phyloP scores from a whole-genome alignment of 164 flowering plant species.

The Sextonia rubra region DNA sequence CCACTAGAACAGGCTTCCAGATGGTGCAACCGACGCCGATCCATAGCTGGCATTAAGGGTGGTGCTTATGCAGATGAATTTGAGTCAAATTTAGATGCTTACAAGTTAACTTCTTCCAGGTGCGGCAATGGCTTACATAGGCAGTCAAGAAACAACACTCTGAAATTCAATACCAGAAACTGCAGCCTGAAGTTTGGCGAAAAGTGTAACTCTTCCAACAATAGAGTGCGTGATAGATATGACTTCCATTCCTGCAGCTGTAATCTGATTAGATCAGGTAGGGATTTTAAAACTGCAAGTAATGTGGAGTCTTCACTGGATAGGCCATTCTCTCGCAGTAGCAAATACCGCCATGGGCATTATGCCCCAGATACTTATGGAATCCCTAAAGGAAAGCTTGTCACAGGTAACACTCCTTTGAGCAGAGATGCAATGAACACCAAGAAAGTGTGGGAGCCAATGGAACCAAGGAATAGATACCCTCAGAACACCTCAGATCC shows the following conservation, averaged over 20 bases:
- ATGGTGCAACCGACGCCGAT: slow-evolving; percentile 45
- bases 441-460: slow-evolving; percentile 90
- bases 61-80: slow-evolving; percentile 27
- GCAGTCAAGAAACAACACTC: slow-evolving; percentile 37
- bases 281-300: slow-evolving; percentile 37
- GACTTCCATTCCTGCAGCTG: slow-evolving; percentile 65
- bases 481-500: slow-evolving; percentile 63
- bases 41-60: slow-evolving; percentile 27
- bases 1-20: slow-evolving; percentile 38
- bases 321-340: slow-evolving; percentile 48
- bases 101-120: slow-evolving; percentile 34
- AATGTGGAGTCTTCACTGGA: slow-evolving; percentile 54
- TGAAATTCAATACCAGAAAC: slow-evolving; percentile 41
- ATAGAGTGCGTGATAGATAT: slow-evolving; percentile 47
- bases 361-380: slow-evolving; percentile 43
- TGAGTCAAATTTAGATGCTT: slow-evolving; percentile 33
- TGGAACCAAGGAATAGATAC: slow-evolving; percentile 57
- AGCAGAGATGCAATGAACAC: slow-evolving; percentile 35
- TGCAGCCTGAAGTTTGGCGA: slow-evolving; percentile 43
- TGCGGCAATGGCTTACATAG: slow-evolving; percentile 37
- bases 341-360: slow-evolving; percentile 44
- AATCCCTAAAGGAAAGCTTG: slow-evolving; percentile 46
- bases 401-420: slow-evolving; percentile 30
- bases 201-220: slow-evolving; percentile 45
- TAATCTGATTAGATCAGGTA: slow-evolving; percentile 31